Evolutionary conservation across 345 rosid species (phyloP).

Genomic region (Sisymbrium irio): DNA sequence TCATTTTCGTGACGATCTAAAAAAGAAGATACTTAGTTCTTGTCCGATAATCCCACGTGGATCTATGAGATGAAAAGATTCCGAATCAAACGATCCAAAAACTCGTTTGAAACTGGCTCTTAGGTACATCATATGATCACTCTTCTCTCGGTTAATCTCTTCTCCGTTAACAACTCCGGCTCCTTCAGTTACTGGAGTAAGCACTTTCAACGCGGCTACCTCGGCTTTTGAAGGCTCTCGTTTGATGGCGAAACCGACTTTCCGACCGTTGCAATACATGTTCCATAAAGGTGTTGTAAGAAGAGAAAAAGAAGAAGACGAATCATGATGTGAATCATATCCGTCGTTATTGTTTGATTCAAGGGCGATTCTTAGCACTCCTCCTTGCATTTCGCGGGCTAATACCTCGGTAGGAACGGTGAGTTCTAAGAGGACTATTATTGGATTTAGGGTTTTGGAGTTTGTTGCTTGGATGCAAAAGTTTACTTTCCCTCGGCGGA

Average conservation of each 20-base stretch:
- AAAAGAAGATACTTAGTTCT: slow-evolving; percentile 70
- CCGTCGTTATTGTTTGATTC: slow-evolving; percentile 33
- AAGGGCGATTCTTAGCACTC: slow-evolving; percentile 55
- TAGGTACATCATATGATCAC: slow-evolving; percentile 58
- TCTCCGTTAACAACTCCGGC: slow-evolving; percentile 58
- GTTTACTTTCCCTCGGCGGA: slow-evolving; percentile 56
- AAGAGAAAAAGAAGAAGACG: slow-evolving; percentile 30
- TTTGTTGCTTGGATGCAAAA: slow-evolving; percentile 57
- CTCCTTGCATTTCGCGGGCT: slow-evolving; percentile 69
- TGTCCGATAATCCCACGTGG: slow-evolving; percentile 67
- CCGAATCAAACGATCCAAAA: slow-evolving; percentile 48
- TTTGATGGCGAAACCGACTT: slow-evolving; percentile 62
- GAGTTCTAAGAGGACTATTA: slow-evolving; percentile 54
- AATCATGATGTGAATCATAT: background rate
- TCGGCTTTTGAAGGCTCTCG: slow-evolving; percentile 49
- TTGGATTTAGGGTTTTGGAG: slow-evolving; percentile 46
- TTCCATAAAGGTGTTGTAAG: slow-evolving; percentile 55
- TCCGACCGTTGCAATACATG: slow-evolving; percentile 70
- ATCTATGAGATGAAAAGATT: slow-evolving; percentile 70
- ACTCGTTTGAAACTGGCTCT: slow-evolving; percentile 59
- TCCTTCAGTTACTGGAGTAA: slow-evolving; percentile 55
- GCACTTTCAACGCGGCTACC: slow-evolving; percentile 44
- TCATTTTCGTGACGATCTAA: slow-evolving; percentile 34
- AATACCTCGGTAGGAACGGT: slow-evolving; percentile 47
- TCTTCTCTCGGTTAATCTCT: slow-evolving; percentile 26